Base-by-base conservation (phyloP, 345 rosid genomes). In the Eucalyptus microcorys region DNA sequence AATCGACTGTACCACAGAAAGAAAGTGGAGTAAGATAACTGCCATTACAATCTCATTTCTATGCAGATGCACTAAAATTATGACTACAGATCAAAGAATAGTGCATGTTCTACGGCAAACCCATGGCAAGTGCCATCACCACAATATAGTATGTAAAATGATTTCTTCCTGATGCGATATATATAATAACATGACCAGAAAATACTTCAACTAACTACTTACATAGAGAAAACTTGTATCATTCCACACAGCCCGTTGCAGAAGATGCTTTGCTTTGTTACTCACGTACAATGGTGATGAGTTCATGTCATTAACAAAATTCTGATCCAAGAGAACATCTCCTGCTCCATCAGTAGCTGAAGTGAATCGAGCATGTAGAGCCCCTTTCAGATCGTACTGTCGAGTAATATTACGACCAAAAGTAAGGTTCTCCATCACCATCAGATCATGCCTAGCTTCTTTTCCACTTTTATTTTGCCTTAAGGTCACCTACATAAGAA, bases 371-470 rank as follows among this genome's bases (percentile, higher is more conserved):
- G 95, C 98, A 43, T 96, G 97, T 5, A 97, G 89, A 85, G 99
- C 98, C 5, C 99, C 99, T 93, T 98, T 98, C 45, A 98, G 97
- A 91, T 98, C 99, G 55, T 98, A 98, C 87, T 94, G 98, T 16
- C 99, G 99, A 90, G 94, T 92, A 45, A 97, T 91, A 86, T 93
- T 95, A 86, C 96, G 91, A 50, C 96, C 94, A 48, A 93, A 98
- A 80, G 95, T 93, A 71, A 98, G 98, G 91, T 98, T 98, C 95
- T 98, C 99, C 98, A 98, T 98, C 87, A 98, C 98, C 99, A 97
- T 95, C 89, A 98, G 94, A 93, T 98, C 99, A 81, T 94, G 97
- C 47, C 95, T 91, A n/a, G 87, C 88, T 92, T 98, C 99, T 92
- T 95, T 98, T 57, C 99, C 99, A 22, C 93, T 89, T 91, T 95